phyloP scores from a whole-genome alignment of 306 rosid species.

The Corylus avellana region DNA sequence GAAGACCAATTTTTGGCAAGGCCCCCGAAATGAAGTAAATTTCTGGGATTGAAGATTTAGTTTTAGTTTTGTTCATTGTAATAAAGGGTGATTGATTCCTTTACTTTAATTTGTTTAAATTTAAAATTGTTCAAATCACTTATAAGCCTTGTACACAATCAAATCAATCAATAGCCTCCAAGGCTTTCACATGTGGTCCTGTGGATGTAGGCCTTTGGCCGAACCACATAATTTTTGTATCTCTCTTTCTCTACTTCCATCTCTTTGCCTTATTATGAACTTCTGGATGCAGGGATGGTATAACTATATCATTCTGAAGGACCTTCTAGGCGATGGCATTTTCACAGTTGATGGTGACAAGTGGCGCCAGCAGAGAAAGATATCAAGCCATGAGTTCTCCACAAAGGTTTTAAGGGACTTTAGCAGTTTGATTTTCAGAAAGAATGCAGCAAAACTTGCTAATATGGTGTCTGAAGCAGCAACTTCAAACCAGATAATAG shows the following conservation, averaged over 20 bases:
- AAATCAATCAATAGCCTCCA: too few species aligned
- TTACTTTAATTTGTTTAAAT: too few species aligned
- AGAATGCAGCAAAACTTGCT: slow-evolving; percentile 68
- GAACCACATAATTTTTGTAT: too few species aligned
- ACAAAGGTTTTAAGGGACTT: slow-evolving; percentile 64
- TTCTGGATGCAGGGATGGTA: slow-evolving; percentile 48
- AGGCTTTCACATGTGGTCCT: too few species aligned
- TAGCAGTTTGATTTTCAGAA: slow-evolving; percentile 53
- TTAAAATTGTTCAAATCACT: too few species aligned
- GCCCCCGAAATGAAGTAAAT: not conserved
- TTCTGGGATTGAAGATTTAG: not conserved
- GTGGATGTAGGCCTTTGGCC: too few species aligned
- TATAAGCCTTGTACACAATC: too few species aligned
- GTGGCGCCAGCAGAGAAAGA: slow-evolving; percentile 82
- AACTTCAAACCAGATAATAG: slow-evolving; percentile 38
- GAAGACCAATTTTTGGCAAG: not conserved
- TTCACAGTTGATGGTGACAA: slow-evolving; percentile 78
- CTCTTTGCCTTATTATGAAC: too few species aligned
- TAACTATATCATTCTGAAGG: slow-evolving; percentile 61
- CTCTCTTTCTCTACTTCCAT: too few species aligned
- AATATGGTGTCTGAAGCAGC: slow-evolving; percentile 59
- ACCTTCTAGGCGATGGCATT: slow-evolving; percentile 89
- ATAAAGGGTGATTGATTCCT: too few species aligned
- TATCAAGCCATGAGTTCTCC: slow-evolving; percentile 75
- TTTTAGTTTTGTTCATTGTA: slow-evolving; percentile 5